A percentile compares a stretch with the other conserved stretches of the same genome.
Conservation (phyloP, 108 stramenopile species). For the Hondaea fermentalgiana region DNA sequence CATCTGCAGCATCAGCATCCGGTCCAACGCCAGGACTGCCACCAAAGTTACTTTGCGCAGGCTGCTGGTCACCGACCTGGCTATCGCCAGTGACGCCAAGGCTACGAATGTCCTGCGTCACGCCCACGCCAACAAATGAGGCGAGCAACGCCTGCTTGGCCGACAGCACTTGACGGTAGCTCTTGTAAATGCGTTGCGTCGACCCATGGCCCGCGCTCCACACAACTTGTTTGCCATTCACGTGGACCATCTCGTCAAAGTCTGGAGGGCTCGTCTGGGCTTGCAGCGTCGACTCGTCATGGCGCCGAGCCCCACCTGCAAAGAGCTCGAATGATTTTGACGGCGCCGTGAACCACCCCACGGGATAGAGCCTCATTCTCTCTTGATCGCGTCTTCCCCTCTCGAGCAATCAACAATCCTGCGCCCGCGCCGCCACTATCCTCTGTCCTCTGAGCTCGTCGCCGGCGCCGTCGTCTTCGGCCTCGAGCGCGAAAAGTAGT, state of each 20-base stretch:
- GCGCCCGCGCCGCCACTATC: too few relatives aligned
- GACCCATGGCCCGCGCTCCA: slow-evolving; percentile 1
- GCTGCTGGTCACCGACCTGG: neutral
- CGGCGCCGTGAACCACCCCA: slow-evolving; percentile 19
- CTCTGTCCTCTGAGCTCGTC: too few relatives aligned
- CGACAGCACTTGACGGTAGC: slow-evolving; percentile 4
- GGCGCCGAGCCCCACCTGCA: neutral
- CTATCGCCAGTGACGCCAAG: neutral
- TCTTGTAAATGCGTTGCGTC: neutral
- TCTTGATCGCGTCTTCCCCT: too few relatives aligned
- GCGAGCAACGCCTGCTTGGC: slow-evolving; percentile 3
- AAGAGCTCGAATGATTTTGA: neutral
- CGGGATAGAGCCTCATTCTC: neutral
- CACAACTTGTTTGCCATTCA: neutral
- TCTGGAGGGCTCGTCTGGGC: neutral
- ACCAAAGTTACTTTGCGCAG: neutral
- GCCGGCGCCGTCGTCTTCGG: too few relatives aligned
- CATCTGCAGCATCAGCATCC: neutral
- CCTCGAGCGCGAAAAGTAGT: too few relatives aligned
- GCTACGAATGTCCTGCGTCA: neutral
- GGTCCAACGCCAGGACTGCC: neutral
- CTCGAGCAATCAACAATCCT: too few relatives aligned
- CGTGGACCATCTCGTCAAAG: slow-evolving; percentile 15
- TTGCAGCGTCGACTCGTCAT: neutral
- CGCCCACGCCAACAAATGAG: slow-evolving; percentile 5